These are phyloP conservation scores for Aspergillus flavus DNA, from an alignment of 2,329 filamentous ascomycete genomes.

Conservation along the genomic window DNA sequence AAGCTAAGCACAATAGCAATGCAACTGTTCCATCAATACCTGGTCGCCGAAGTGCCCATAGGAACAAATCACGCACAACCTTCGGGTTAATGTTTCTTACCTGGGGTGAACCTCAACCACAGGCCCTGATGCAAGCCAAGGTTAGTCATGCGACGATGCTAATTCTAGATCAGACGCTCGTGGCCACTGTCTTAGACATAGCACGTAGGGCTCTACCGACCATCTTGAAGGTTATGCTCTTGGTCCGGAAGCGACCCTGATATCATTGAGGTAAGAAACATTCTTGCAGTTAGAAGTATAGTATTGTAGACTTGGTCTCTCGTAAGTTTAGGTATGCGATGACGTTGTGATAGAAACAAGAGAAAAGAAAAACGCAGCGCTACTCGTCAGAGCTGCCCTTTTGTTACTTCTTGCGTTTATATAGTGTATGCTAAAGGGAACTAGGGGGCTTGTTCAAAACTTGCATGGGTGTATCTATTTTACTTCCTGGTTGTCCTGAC, in stretches of 20 bases:
- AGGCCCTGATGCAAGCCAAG: background rate
- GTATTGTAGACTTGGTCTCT: background rate
- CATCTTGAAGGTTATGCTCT: background rate
- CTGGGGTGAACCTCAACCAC: background rate
- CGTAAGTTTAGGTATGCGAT: background rate
- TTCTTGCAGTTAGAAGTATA: background rate
- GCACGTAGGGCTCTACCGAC: background rate
- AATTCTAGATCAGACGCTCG: too few species aligned
- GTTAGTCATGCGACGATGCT: background rate
- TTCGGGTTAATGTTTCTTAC: background rate
- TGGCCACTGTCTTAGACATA: background rate
- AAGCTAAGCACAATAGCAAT: background rate
- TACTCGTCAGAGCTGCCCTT: background rate
- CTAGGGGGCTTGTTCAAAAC: background rate
- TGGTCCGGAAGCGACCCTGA: background rate
- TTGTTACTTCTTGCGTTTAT: background rate
- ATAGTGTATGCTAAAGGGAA: background rate
- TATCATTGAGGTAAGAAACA: background rate
- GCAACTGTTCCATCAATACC: background rate
- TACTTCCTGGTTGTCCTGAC: background rate
- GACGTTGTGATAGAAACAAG: background rate
- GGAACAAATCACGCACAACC: background rate
- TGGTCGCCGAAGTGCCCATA: background rate
- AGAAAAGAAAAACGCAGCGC: background rate
- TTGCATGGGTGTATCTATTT: background rate